Evolutionary conservation across 73 alveolate genomes (phyloP).

Genomic region (Uronychia binucleata): DNA sequence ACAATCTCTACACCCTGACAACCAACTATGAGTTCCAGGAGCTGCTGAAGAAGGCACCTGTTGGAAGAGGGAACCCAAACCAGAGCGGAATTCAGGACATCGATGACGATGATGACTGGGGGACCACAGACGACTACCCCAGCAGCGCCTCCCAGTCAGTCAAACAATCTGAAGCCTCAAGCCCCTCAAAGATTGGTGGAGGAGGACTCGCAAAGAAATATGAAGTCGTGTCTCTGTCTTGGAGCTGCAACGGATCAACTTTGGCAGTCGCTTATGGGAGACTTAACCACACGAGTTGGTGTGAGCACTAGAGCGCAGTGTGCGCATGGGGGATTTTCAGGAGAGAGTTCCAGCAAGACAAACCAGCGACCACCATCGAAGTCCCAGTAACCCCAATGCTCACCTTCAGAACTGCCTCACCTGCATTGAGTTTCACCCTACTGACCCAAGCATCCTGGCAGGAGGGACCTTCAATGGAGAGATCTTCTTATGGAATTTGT

Average conservation of each 20-base stretch:
- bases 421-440: conserved; percentile 73
- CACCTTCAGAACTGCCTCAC: conserved; percentile 43
- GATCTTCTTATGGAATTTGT: conserved; percentile 67
- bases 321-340: conserved; percentile 78
- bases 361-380: conserved; percentile 66
- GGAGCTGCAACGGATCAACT: conserved; percentile 84
- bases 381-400: background rate
- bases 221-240: conserved; percentile 65
- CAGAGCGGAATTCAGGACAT: conserved; percentile 6
- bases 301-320: conserved; percentile 66
- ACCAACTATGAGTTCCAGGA: conserved; percentile 49
- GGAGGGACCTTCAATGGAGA: conserved; percentile 87
- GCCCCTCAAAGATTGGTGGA: background rate
- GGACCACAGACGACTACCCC: conserved; percentile 1
- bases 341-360: conserved; percentile 69
- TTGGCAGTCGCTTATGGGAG: conserved; percentile 88
- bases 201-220: conserved; percentile 6
- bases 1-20: conserved; percentile 14
- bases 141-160: background rate
- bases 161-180: conserved; percentile 2
- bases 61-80: background rate
- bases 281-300: conserved; percentile 64
- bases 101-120: conserved; percentile 58
- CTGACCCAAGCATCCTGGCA: conserved; percentile 72
- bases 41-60: conserved; percentile 29